Base-by-base conservation (phyloP, 306 rosid genomes). In the Gastrolobium bilobum region DNA sequence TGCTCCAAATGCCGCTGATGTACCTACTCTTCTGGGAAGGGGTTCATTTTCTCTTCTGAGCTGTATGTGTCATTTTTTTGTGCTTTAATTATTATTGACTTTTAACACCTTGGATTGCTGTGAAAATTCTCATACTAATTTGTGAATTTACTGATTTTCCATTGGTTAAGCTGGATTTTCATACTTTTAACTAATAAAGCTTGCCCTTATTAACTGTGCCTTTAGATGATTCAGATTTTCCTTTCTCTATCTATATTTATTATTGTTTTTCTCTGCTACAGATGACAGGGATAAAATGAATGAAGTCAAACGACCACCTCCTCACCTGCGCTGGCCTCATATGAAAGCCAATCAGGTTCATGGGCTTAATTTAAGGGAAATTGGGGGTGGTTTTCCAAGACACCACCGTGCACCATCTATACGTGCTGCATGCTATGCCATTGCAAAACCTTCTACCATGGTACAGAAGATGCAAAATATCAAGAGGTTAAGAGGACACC, bases 271-370 rank as follows among this genome's bases (percentile, higher is more conserved):
- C 61, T 71, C 65, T 35, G 29, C 83, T 80, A 44, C 86, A 96
- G 99, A 74, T 88, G 92, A 91, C 59, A 84, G 64, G 82, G 90
- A 87, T 73, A 86, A 91, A 77, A 82, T 74, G 67, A 75, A 62
- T 78, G 74, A 82, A 75, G 83, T 81, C 48, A 89, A 82, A 73
- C 77, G 61, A 6, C 97, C 96, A 56, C 89, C 94, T 72, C 39
- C 94, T 75, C 79, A 91, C 76, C 85, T 96, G 94, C 99, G 96
- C 52, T 96, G 99, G 99, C 99, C 99, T 88, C 99, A 96, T 83
- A 87, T 91, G 87, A 93, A 90, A 89, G 98, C 98, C 65, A 93
- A 96, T 88, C 98, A 93, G 81, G 93, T 96, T 82, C 98, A 87
- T 68, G 99, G 98, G 75, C 84, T 96, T 63, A 60, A 85, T 85